A percentile compares a stretch with the other conserved stretches of the same genome.
phyloP scores from a whole-genome alignment of 2,329 filamentous ascomycete species.

The Zasmidium cellare region DNA sequence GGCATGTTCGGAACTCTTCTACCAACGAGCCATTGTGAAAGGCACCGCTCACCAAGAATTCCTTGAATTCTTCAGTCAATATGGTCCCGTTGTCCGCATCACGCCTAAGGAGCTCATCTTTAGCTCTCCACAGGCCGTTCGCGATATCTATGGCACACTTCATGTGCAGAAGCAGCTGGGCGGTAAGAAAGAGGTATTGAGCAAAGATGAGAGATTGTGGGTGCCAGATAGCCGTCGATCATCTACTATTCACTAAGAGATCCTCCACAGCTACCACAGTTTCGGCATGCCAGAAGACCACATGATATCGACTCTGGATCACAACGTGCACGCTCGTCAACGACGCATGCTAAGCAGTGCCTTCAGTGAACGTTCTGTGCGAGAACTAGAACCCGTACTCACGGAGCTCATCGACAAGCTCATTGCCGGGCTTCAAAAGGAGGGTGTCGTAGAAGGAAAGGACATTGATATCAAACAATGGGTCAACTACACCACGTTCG shows the following conservation, averaged over 20 bases:
- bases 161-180: background rate
- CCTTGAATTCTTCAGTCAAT: background rate
- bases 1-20: conserved; percentile 1
- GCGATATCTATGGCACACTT: background rate
- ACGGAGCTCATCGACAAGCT: conserved; percentile 38
- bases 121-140: background rate
- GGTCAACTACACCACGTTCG: conserved; percentile 4
- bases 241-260: background rate
- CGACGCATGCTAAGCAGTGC: background rate
- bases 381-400: conserved; percentile 37
- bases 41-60: background rate
- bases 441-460: background rate
- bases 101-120: background rate
- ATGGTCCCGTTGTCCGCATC: background rate
- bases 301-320: background rate
- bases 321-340: background rate
- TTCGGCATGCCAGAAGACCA: background rate
- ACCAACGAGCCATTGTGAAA: background rate
- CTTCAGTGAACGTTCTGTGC: background rate
- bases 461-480: conserved; percentile 11
- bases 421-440: conserved; percentile 29
- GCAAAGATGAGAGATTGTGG: background rate
- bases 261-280: background rate
- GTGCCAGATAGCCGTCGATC: background rate
- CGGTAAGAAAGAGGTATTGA: background rate